Base-by-base conservation (phyloP, 2,329 filamentous ascomycete genomes). In the Seiridium cupressi region DNA sequence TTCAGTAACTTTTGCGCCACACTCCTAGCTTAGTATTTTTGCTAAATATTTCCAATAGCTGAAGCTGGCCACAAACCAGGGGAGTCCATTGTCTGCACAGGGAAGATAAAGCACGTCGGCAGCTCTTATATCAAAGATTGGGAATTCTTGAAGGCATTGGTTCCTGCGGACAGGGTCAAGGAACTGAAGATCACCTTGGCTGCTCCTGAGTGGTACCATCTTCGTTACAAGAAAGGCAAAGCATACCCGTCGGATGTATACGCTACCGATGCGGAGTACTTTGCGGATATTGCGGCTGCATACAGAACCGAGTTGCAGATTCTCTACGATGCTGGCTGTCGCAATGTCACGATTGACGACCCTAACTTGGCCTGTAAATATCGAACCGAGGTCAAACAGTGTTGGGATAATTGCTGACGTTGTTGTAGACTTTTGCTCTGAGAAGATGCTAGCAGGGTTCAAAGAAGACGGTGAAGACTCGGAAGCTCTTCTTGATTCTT, bases 391-490 rank as follows among this genome's bases (percentile, higher is more conserved):
- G 18, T 26, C 18, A 26, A 26, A 26, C 18, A 26, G 18, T 26
- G 18, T 26, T 26, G 18, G 18, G 18, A 26, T 26, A 26, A 26
- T 26, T 26, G 18, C 18, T 26, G 18, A 26, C 18, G 18, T 26
- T 26, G 11, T 56, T n/a, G 31, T 35, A 89, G 87, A 91, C 73
- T 92, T 92, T 74, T 92, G 89, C 74, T 89, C 86, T 31, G 82
- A 90, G 63, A 86, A 88, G 72, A 91, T 91, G 84, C 80, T 90
- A 46, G 77, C 84, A 42, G 89, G 89, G n/a, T 92, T 89, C 83
- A 83, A 85, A 62, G 81, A 82, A n/a, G 89, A 92, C 69, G 76
- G 82, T 49, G 82, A 87, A 67, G 91, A 92, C 72, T 83, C 84
- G 51, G 85, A 87, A 71, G 84, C 84, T 3, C 85, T 92, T 48